A percentile compares a stretch with the other conserved stretches of the same genome.
Conservation (phyloP, 306 rosid genomes). For the Casuarina glauca region DNA sequence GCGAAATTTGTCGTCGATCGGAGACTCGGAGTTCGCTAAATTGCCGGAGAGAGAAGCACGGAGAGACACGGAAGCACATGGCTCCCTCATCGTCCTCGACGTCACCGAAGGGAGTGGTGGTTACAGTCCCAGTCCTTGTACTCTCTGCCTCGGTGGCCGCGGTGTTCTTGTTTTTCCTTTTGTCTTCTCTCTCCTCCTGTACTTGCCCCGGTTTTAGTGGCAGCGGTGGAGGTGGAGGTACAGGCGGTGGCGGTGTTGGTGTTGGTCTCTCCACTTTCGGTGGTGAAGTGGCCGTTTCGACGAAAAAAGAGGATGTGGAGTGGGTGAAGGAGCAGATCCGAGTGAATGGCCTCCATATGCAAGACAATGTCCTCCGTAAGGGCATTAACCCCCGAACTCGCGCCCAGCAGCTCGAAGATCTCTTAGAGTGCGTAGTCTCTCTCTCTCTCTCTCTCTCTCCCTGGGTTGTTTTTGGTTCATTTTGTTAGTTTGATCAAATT, state of each 20-base stretch:
- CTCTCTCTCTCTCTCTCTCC: conserved; percentile 6
- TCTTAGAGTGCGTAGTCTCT: conserved; percentile 48
- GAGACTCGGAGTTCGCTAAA: background rate
- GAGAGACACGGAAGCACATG: conserved; percentile 24
- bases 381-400: conserved; percentile 89
- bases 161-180: conserved; percentile 58
- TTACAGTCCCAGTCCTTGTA: conserved; percentile 65
- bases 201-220: conserved; percentile 43
- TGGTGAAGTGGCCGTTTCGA: conserved; percentile 12
- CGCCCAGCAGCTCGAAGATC: conserved; percentile 84
- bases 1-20: background rate
- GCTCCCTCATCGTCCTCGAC: conserved; percentile 53
- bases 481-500: background rate
- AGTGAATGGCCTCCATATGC: conserved; percentile 80
- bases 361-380: conserved; percentile 80
- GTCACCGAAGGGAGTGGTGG: conserved; percentile 66
- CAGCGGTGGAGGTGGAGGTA: conserved; percentile 5
- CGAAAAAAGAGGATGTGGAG: conserved; percentile 70
- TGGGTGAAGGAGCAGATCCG: conserved; percentile 85
- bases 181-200: conserved; percentile 80
- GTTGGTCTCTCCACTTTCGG: background rate
- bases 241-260: conserved; percentile 1
- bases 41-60: background rate
- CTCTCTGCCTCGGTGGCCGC: conserved; percentile 60
- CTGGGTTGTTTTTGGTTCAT: background rate